A percentile compares a stretch with the other conserved stretches of the same genome.
phyloP scores from a whole-genome alignment of 192 early-diverging fungal species.

The Funneliformis geosporum region DNA sequence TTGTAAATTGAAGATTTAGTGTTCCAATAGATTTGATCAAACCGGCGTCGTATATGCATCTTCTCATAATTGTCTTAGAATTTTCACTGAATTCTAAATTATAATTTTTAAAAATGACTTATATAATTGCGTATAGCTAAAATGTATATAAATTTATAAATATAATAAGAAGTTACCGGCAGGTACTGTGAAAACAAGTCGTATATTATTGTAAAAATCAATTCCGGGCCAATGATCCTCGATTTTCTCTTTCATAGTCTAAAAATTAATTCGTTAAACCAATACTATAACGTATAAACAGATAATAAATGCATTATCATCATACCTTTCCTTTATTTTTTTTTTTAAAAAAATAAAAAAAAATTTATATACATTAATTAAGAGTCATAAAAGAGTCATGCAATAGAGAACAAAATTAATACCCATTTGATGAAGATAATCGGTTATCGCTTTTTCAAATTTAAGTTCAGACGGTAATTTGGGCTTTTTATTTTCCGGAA shows the following conservation, averaged over 20 bases:
- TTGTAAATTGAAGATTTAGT: conserved; percentile 13
- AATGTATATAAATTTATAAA: no score
- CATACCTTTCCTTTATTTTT: conserved; percentile 2
- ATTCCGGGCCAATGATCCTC: neutral
- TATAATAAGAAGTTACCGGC: conserved; percentile 27
- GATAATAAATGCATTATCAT: neutral
- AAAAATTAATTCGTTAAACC: conserved; percentile 7
- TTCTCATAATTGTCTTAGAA: conserved; percentile 56
- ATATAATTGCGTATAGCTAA: no score
- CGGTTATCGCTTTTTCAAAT: conserved; percentile 11
- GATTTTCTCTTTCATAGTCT: conserved; percentile 8
- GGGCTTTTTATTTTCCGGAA: conserved; percentile 8
- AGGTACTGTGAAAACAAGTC: conserved; percentile 19
- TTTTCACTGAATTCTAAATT: conserved; percentile 17
- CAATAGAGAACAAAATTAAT: neutral
- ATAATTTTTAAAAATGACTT: neutral
- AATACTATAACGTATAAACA: neutral
- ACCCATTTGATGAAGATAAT: conserved; percentile 28
- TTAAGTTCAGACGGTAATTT: neutral
- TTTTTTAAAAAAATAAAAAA: neutral
- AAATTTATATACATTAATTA: no score
- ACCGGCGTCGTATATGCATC: conserved; percentile 51
- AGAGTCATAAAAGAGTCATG: neutral
- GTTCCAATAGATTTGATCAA: conserved; percentile 41
- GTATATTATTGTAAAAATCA: conserved; percentile 11